Percentiles rank a stretch among this genome's conserved stretches.
Evolutionary conservation across 2,329 filamentous ascomycete species (phyloP).

Genomic region (Aspergillus fumigatus): DNA sequence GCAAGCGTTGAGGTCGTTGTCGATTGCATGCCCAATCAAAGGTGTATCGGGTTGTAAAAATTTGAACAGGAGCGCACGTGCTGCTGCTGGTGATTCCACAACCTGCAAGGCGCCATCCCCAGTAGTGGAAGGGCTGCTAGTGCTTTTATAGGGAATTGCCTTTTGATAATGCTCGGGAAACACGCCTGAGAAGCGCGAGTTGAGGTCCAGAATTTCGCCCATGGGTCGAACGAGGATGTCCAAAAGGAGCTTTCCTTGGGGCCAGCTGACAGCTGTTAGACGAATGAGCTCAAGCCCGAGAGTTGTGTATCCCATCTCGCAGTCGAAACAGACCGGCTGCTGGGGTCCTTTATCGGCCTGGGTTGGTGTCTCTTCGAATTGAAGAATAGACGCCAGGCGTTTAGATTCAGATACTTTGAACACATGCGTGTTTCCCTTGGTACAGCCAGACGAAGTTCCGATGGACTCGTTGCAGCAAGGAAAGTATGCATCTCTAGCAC

Average conservation of each 20-base stretch:
- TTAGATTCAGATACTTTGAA: constrained; percentile 78
- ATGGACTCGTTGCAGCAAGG: constrained; percentile 73
- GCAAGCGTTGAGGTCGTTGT: constrained; percentile 87
- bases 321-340: constrained; percentile 74
- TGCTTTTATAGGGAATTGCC: constrained; percentile 54
- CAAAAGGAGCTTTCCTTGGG: constrained; percentile 65
- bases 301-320: constrained; percentile 96
- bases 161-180: constrained; percentile 69
- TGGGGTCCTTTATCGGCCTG: constrained; percentile 27
- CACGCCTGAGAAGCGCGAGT: constrained; percentile 88
- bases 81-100: constrained; percentile 68
- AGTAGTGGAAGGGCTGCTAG: constrained; percentile 18
- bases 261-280: constrained; percentile 85
- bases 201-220: constrained; percentile 82
- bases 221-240: constrained; percentile 81
- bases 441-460: constrained; percentile 72
- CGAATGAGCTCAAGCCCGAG: constrained; percentile 84
- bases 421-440: constrained; percentile 67
- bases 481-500: constrained; percentile 59
- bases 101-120: constrained; percentile 55
- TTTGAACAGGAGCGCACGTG: constrained; percentile 71
- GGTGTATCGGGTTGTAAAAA: constrained; percentile 73
- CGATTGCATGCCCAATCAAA: constrained; percentile 85
- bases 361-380: constrained; percentile 71
- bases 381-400: constrained; percentile 70